Conservation (phyloP, 805 yeast genomes). For the Metschnikowia lochheadii region DNA sequence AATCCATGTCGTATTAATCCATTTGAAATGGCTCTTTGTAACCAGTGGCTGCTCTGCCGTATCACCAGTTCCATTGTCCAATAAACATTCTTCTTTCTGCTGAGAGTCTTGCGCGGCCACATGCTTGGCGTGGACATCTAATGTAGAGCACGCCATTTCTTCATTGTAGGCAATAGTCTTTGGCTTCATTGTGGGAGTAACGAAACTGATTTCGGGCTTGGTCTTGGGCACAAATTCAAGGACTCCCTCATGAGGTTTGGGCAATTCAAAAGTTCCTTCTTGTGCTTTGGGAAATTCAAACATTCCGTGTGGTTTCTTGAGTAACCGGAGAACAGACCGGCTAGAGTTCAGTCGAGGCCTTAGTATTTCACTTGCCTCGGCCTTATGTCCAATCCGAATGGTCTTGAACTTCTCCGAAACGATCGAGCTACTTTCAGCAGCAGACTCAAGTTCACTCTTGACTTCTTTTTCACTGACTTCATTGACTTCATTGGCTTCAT, state of each 20-base stretch:
- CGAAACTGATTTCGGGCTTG: background rate
- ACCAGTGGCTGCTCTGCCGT: background rate
- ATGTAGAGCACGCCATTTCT: background rate
- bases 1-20: background rate
- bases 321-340: background rate
- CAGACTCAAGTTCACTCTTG: background rate
- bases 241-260: background rate
- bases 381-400: background rate
- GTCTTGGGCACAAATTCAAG: background rate
- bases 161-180: background rate
- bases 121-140: background rate
- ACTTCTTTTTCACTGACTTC: background rate
- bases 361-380: background rate
- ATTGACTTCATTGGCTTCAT: background rate
- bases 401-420: constrained; percentile 1
- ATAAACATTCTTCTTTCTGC: background rate
- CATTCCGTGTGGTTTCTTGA: background rate
- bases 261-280: too few species aligned
- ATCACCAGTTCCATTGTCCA: background rate
- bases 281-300: too few species aligned
- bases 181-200: background rate
- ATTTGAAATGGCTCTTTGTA: background rate
- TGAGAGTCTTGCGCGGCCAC: background rate
- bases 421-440: background rate
- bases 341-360: background rate